Conservation (phyloP, 805 yeast genomes). For the Schwanniomyces polymorphus region DNA sequence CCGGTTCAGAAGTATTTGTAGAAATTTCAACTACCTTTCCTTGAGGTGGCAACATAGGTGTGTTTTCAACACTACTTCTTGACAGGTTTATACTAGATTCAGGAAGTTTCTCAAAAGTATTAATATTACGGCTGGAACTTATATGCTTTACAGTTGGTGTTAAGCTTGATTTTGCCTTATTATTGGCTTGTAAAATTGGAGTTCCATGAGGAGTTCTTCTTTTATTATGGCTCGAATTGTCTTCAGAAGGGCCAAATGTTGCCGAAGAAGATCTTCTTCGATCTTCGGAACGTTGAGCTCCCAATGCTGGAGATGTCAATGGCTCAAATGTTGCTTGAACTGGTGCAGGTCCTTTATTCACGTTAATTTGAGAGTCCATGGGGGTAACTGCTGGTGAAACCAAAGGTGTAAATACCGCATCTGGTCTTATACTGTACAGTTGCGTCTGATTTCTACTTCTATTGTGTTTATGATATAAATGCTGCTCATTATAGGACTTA, state of each 20-base stretch:
- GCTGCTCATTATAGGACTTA: conserved; percentile 41
- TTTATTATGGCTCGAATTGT: conserved; percentile 20
- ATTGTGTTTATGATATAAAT: conserved; percentile 34
- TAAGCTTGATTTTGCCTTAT: conserved; percentile 17
- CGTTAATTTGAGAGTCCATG: conserved; percentile 36
- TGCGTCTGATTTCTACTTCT: conserved; percentile 14
- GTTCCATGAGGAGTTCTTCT: conserved; percentile 47
- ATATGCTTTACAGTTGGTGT: conserved; percentile 39
- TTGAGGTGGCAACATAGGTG: conserved; percentile 42
- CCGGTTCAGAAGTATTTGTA: conserved; percentile 18
- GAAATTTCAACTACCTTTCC: conserved; percentile 26
- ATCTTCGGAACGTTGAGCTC: conserved; percentile 33
- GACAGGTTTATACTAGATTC: conserved; percentile 21
- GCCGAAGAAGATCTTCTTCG: conserved; percentile 31
- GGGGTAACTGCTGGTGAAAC: conserved; percentile 78
- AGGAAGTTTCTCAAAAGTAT: conserved; percentile 27
- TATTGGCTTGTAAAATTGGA: conserved; percentile 32
- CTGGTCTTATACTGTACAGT: conserved; percentile 47
- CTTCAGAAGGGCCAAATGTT: conserved; percentile 29
- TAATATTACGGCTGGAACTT: conserved; percentile 8
- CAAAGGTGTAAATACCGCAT: conserved; percentile 70
- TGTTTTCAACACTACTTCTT: conserved; percentile 7
- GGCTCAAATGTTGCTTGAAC: conserved; percentile 44
- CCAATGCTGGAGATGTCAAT: conserved; percentile 68
- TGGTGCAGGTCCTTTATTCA: conserved; percentile 18